These are phyloP conservation scores for Colletotrichum tropicale DNA, from an alignment of 2,329 filamentous ascomycete genomes.

Conservation along the genomic window DNA sequence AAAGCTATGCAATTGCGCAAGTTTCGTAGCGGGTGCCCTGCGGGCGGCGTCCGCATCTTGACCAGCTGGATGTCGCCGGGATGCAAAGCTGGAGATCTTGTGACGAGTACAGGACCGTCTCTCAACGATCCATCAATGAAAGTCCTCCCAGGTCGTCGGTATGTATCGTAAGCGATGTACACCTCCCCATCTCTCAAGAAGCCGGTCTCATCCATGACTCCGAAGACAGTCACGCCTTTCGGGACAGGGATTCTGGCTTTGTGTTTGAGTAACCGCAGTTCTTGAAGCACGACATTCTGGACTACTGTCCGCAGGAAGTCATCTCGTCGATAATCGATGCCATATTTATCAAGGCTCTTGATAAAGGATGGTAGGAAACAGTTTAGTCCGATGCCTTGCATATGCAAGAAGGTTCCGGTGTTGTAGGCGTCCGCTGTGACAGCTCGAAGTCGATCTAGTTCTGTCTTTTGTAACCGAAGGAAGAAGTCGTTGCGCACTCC, in stretches of 20 bases:
- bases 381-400: slow-evolving; percentile 63
- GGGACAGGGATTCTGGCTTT: slow-evolving; percentile 75
- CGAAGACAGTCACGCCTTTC: slow-evolving; percentile 77
- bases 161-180: slow-evolving; percentile 58
- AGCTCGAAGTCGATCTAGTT: slow-evolving; percentile 61
- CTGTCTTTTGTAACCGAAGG: slow-evolving; percentile 64
- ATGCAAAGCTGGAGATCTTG: slow-evolving; percentile 81
- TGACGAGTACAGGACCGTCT: slow-evolving; percentile 63
- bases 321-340: slow-evolving; percentile 70
- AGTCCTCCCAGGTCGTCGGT: background rate
- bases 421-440: slow-evolving; percentile 64
- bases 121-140: slow-evolving; percentile 32
- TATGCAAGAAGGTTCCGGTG: slow-evolving; percentile 69
- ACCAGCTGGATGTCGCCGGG: slow-evolving; percentile 79
- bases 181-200: slow-evolving; percentile 70
- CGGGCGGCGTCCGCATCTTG: slow-evolving; percentile 63
- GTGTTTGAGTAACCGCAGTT: slow-evolving; percentile 78
- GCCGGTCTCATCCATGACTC: slow-evolving; percentile 82
- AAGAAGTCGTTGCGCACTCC: slow-evolving; percentile 65
- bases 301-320: slow-evolving; percentile 72
- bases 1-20: slow-evolving; percentile 81
- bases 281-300: slow-evolving; percentile 72
- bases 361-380: slow-evolving; percentile 69
- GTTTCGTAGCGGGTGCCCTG: slow-evolving; percentile 61
- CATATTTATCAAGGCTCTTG: slow-evolving; percentile 58